Evolutionary conservation across 768 basidiomycete genomes (phyloP).

Genomic region (Plicaturopsis crispa): DNA sequence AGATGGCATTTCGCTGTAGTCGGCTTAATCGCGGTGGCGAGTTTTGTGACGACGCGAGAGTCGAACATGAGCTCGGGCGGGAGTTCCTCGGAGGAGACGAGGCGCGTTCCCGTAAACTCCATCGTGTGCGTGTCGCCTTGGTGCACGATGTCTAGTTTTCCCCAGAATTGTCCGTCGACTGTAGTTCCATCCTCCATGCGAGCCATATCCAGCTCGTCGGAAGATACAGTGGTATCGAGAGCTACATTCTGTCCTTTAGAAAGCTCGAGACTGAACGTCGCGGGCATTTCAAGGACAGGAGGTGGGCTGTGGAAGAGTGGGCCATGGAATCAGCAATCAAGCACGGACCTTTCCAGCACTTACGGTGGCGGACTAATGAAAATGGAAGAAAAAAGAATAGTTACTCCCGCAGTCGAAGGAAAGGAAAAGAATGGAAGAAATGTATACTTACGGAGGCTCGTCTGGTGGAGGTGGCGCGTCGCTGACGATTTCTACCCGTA

Average conservation of each 20-base stretch:
- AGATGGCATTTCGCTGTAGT: slow-evolving; percentile 71
- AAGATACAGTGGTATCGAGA: slow-evolving; percentile 70
- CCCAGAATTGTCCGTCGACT: slow-evolving; percentile 85
- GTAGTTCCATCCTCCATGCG: slow-evolving; percentile 85
- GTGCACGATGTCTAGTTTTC: slow-evolving; percentile 79
- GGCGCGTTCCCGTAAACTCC: slow-evolving; percentile 77
- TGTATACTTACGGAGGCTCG: slow-evolving; percentile 66
- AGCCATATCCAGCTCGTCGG: slow-evolving; percentile 86
- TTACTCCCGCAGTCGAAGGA: too few species aligned
- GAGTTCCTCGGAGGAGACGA: slow-evolving; percentile 54
- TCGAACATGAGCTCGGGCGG: slow-evolving; percentile 69
- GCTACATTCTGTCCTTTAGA: slow-evolving; percentile 72
- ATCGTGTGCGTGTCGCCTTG: slow-evolving; percentile 68
- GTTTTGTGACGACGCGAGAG: slow-evolving; percentile 67
- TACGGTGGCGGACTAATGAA: slow-evolving; percentile 37
- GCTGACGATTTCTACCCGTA: slow-evolving; percentile 79
- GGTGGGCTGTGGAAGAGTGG: slow-evolving; percentile 34
- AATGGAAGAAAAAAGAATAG: slow-evolving; percentile 8
- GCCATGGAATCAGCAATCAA: slow-evolving; percentile 2
- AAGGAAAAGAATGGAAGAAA: too few species aligned
- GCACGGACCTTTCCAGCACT: slow-evolving; percentile 31
- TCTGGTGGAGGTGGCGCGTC: slow-evolving; percentile 82
- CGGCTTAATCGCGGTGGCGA: slow-evolving; percentile 69
- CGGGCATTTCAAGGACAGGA: slow-evolving; percentile 83
- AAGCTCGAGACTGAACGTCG: slow-evolving; percentile 77